A percentile compares a stretch with the other conserved stretches of the same genome.
Evolutionary conservation across 495 filamentous ascomycete genomes (phyloP).

Genomic region (Trichoderma asperelloides): DNA sequence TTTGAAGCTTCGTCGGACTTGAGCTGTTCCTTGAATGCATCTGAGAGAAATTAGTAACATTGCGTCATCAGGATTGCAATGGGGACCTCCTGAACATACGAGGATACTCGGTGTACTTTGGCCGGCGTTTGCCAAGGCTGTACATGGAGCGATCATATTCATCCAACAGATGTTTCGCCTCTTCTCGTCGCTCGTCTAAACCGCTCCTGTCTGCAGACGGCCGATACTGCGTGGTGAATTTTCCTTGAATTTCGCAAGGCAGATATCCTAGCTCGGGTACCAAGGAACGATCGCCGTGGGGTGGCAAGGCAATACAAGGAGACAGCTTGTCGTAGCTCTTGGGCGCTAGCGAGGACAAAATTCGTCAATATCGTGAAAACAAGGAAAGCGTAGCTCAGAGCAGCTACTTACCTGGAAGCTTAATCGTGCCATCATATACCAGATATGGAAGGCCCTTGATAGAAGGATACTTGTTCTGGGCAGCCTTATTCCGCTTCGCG

Average conservation of each 20-base stretch:
- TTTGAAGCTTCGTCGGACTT: slow-evolving; percentile 8
- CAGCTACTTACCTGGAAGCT: slow-evolving; percentile 7
- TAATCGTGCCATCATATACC: slow-evolving; percentile 1
- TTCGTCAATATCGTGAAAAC: not conserved
- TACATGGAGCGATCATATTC: slow-evolving; percentile 10
- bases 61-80: not conserved
- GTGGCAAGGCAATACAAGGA: slow-evolving; percentile 6
- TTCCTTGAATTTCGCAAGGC: slow-evolving; percentile 10
- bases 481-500: slow-evolving; percentile 8
- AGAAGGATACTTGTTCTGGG: slow-evolving; percentile 6
- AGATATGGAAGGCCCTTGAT: slow-evolving; percentile 3
- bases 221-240: slow-evolving; percentile 3
- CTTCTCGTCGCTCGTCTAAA: slow-evolving; percentile 6
- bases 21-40: slow-evolving; percentile 13
- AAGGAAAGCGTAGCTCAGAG: not conserved
- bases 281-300: not conserved
- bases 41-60: not conserved
- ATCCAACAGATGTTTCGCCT: slow-evolving; percentile 5
- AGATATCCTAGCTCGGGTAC: slow-evolving; percentile 6
- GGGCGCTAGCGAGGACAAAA: not conserved
- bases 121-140: slow-evolving; percentile 7
- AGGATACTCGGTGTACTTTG: slow-evolving; percentile 13
- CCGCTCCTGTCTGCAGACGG: slow-evolving; percentile 1
- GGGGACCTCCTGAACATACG: not conserved
- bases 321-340: slow-evolving; percentile 13